Percentiles rank a stretch among this genome's conserved stretches.
Evolutionary conservation across 2,329 filamentous ascomycete genomes (phyloP).

Genomic region (Colletotrichum echinochloae): DNA sequence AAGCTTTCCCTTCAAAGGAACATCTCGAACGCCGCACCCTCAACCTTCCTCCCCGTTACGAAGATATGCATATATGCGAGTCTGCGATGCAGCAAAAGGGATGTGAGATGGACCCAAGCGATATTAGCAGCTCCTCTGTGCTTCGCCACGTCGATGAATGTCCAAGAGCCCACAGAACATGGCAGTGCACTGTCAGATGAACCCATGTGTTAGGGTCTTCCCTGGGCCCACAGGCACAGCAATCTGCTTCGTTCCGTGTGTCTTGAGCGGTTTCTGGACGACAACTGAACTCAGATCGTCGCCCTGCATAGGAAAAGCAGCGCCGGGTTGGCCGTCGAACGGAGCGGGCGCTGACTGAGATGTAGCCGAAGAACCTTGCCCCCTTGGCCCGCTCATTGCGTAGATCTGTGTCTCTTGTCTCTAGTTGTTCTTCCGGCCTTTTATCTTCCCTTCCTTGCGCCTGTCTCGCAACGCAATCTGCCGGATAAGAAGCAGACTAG

Average conservation of each 20-base stretch:
- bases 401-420: background rate
- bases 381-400: background rate
- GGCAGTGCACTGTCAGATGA: background rate
- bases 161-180: background rate
- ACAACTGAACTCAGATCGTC: background rate
- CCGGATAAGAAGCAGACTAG: background rate
- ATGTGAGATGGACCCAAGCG: conserved; percentile 19
- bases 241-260: background rate
- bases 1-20: background rate
- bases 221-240: background rate
- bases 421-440: background rate
- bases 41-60: background rate
- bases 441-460: background rate
- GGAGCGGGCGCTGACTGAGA: background rate
- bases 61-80: background rate
- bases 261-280: background rate
- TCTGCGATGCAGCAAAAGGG: background rate
- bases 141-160: conserved; percentile 23
- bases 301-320: background rate
- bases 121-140: conserved; percentile 27
- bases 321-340: background rate
- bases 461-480: background rate
- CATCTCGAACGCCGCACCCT: background rate
- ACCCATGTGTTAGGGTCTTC: background rate
- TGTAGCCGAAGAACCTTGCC: background rate